Percentiles rank a stretch among this genome's conserved stretches.
These are phyloP conservation scores for Colletotrichum musae DNA, from an alignment of 2,329 filamentous ascomycete species.

Conservation along the genomic window DNA sequence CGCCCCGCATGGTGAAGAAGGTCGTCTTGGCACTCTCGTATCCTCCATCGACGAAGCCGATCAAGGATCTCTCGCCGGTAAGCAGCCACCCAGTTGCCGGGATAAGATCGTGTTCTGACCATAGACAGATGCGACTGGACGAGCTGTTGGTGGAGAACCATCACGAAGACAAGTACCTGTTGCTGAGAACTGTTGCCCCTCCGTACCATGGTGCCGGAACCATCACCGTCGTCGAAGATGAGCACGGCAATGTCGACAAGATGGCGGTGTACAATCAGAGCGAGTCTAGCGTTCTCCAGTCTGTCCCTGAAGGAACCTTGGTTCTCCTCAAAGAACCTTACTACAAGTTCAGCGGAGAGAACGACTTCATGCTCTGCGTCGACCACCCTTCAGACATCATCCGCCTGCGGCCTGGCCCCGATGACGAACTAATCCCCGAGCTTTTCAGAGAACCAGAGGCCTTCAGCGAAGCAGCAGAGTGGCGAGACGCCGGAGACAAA, in stretches of 20 bases:
- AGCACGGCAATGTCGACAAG: conserved; percentile 53
- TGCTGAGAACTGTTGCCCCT: conserved; percentile 49
- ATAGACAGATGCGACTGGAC: conserved; percentile 47
- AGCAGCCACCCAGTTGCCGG: neutral
- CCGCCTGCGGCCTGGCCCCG: conserved; percentile 46
- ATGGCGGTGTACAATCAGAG: conserved; percentile 55
- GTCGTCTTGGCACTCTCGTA: conserved; percentile 44
- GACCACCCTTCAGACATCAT: conserved; percentile 54
- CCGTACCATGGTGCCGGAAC: conserved; percentile 52
- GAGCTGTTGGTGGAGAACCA: conserved; percentile 51
- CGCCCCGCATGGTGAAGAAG: conserved; percentile 45
- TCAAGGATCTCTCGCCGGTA: conserved; percentile 37
- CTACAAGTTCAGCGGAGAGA: conserved; percentile 50
- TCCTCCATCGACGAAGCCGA: conserved; percentile 40
- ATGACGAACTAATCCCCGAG: conserved; percentile 39
- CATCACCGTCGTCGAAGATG: conserved; percentile 54
- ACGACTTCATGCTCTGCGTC: conserved; percentile 52
- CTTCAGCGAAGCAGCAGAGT: conserved; percentile 35
- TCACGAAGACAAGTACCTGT: conserved; percentile 50
- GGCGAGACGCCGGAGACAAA: conserved; percentile 42
- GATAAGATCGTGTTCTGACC: neutral
- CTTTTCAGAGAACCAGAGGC: conserved; percentile 26
- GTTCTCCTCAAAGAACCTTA: conserved; percentile 56
- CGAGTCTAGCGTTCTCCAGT: conserved; percentile 49
- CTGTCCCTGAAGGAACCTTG: conserved; percentile 50